These are phyloP conservation scores for Blastosporella zonata DNA, from an alignment of 1,284 basidiomycete genomes.

Conservation along the genomic window DNA sequence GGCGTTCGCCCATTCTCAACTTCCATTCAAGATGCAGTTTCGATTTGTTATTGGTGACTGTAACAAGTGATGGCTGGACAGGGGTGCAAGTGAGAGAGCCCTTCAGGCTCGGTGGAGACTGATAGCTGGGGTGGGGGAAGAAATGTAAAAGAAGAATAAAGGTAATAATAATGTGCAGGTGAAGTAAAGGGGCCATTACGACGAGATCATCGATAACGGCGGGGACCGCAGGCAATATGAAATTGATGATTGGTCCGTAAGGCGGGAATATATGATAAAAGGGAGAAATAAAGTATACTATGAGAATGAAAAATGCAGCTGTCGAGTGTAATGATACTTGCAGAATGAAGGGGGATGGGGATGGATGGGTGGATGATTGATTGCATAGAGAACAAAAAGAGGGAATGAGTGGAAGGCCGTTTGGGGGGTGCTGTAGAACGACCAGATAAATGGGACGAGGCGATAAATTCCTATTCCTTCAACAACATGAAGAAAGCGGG, in stretches of 20 bases:
- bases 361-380: conserved; percentile 32
- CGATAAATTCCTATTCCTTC: conserved; percentile 30
- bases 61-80: conserved; percentile 14
- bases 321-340: conserved; percentile 30
- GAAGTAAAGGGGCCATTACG: conserved; percentile 22
- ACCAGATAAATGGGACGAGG: conserved; percentile 24
- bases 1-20: too few species aligned
- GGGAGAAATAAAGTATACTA: conserved; percentile 72
- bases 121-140: conserved; percentile 16
- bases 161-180: conserved; percentile 23
- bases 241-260: conserved; percentile 27
- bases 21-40: conserved; percentile 16
- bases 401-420: conserved; percentile 49
- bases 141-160: conserved; percentile 13
- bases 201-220: conserved; percentile 18
- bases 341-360: conserved; percentile 35
- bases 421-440: conserved; percentile 31
- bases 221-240: conserved; percentile 30
- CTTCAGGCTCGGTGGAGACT: conserved; percentile 19
- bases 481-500: conserved; percentile 31
- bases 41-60: conserved; percentile 19
- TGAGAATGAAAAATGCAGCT: conserved; percentile 38
- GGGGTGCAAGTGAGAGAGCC: conserved; percentile 19
- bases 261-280: conserved; percentile 49
- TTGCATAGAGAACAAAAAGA: conserved; percentile 36